Conservation (phyloP, 2,329 filamentous ascomycete species). For the Onygena corvina region DNA sequence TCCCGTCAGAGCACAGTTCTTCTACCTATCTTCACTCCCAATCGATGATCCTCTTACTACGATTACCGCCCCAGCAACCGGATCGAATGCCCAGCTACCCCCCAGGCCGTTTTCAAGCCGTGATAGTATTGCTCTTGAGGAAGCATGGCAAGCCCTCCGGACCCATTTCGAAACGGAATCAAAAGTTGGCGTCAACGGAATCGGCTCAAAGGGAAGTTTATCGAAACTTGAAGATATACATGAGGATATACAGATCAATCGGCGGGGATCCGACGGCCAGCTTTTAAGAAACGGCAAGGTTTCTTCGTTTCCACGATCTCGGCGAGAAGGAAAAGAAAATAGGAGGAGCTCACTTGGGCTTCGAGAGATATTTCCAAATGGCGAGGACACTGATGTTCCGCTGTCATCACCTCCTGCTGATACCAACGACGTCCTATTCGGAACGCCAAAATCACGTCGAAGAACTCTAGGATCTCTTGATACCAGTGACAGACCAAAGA, state of each 20-base stretch:
- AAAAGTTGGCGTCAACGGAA: constrained; percentile 13
- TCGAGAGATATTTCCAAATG: constrained; percentile 3
- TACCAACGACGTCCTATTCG: too few relatives aligned
- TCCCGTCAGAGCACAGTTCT: constrained; percentile 57
- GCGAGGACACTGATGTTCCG: neutral
- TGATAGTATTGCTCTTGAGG: constrained; percentile 70
- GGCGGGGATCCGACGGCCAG: neutral
- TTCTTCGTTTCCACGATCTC: neutral
- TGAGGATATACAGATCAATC: neutral
- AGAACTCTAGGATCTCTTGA: neutral
- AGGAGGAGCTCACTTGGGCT: neutral
- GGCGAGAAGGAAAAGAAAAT: constrained; percentile 12
- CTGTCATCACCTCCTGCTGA: too few relatives aligned
- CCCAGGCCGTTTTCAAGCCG: constrained; percentile 65
- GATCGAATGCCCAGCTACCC: constrained; percentile 43
- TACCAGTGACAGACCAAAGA: constrained; percentile 12
- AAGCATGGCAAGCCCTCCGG: constrained; percentile 56
- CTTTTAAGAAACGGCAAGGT: neutral
- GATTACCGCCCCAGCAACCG: constrained; percentile 43
- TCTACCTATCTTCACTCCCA: constrained; percentile 68
- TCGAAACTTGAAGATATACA: neutral
- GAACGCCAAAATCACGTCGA: neutral
- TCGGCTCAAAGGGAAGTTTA: neutral
- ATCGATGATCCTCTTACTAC: constrained; percentile 82
- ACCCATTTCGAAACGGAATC: constrained; percentile 8